phyloP scores from a whole-genome alignment of 805 yeast species.

The Yarrowia sp. region DNA sequence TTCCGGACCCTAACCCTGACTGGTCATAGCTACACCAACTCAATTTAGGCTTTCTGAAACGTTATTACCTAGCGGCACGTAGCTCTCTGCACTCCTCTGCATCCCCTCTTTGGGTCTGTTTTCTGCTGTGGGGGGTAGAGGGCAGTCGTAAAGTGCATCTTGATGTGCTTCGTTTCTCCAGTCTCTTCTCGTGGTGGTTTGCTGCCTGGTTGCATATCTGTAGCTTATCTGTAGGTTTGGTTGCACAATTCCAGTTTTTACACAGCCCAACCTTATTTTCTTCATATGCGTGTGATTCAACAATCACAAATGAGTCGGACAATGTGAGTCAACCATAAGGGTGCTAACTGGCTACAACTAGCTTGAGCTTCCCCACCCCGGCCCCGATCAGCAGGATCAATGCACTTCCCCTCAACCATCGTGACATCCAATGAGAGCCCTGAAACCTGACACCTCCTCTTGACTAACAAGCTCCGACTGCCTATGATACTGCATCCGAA shows the following conservation, averaged over 20 bases:
- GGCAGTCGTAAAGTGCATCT: too few relatives aligned
- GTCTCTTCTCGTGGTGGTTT: too few relatives aligned
- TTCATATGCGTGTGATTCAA: neutral
- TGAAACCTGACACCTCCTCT: too few relatives aligned
- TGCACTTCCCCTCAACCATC: neutral
- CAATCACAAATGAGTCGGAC: neutral
- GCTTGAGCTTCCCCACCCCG: neutral
- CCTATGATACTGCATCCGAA: too few relatives aligned
- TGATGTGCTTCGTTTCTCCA: too few relatives aligned
- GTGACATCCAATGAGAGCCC: too few relatives aligned
- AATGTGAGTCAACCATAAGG: neutral
- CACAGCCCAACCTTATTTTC: neutral
- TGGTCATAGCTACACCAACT: constrained; percentile 22
- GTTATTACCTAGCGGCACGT: neutral
- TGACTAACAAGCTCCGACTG: too few relatives aligned
- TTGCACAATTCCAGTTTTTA: neutral
- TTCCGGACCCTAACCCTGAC: constrained; percentile 1
- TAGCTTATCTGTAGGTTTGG: too few relatives aligned
- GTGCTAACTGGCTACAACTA: neutral
- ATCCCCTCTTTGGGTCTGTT: too few relatives aligned
- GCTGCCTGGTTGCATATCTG: too few relatives aligned
- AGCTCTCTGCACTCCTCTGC: too few relatives aligned
- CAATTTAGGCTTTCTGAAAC: neutral
- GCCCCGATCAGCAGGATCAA: neutral
- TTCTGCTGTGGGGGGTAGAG: too few relatives aligned